These are phyloP conservation scores for Sporisorium reilianum DNA, from an alignment of 1,284 basidiomycete species.

Conservation along the genomic window DNA sequence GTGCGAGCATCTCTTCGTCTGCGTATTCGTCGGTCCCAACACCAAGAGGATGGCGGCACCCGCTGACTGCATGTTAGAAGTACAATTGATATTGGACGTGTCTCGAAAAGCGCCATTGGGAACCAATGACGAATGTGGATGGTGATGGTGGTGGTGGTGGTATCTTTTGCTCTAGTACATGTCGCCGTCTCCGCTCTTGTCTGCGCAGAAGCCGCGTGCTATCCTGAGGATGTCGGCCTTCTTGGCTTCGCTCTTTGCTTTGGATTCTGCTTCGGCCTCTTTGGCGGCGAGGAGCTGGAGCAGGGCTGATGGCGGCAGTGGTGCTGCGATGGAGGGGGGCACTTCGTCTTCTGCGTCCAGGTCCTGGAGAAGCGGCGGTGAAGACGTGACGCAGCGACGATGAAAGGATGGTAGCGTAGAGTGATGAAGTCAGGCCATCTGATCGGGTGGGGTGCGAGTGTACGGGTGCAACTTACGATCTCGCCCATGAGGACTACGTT, in stretches of 20 bases:
- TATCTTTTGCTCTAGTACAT: constrained; percentile 50
- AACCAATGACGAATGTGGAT: constrained; percentile 2
- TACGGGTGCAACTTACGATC: constrained; percentile 78
- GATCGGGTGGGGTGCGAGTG: not conserved
- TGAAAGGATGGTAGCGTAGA: not conserved
- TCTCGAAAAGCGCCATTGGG: not conserved
- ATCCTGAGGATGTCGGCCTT: constrained; percentile 60
- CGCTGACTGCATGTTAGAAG: constrained; percentile 22
- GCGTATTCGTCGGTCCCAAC: not conserved
- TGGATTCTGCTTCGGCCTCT: constrained; percentile 56
- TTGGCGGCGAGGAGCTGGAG: constrained; percentile 56
- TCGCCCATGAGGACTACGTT: constrained; percentile 98
- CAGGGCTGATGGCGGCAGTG: constrained; percentile 56
- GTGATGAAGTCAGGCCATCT: not conserved
- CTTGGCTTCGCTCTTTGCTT: constrained; percentile 58
- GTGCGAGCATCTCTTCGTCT: not conserved
- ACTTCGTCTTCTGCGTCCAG: constrained; percentile 66
- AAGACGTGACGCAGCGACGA: not conserved
- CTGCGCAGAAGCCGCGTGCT: constrained; percentile 63
- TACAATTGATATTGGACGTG: constrained; percentile 22
- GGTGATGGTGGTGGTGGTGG: no score
- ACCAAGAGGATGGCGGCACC: not conserved
- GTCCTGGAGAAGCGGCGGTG: constrained; percentile 38
- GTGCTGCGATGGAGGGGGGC: constrained; percentile 57
- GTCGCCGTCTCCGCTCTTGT: constrained; percentile 66